These are phyloP conservation scores for Aspergillus ibericus DNA, from an alignment of 2,329 filamentous ascomycete species.

Conservation along the genomic window DNA sequence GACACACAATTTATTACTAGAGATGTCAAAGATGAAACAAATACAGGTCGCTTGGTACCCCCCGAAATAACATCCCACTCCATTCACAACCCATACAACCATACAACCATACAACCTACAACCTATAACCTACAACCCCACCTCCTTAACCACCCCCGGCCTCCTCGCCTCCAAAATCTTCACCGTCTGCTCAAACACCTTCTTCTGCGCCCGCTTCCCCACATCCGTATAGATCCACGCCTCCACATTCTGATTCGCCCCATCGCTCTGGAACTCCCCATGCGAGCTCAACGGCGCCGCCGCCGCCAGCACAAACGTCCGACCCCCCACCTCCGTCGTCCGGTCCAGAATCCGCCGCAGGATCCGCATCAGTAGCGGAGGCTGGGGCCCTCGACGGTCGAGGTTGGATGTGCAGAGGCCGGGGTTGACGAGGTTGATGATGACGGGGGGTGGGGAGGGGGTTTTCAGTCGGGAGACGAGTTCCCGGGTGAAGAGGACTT, in stretches of 20 bases:
- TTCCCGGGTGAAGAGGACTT: not conserved
- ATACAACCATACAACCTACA: too few species aligned
- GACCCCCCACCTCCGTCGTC: not conserved
- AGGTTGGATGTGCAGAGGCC: not conserved
- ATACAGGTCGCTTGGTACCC: too few species aligned
- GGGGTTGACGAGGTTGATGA: conserved; percentile 3
- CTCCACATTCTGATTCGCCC: not conserved
- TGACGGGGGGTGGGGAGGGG: not conserved
- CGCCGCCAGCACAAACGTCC: conserved; percentile 3
- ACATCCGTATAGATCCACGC: not conserved
- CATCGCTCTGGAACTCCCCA: not conserved
- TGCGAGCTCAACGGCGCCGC: not conserved
- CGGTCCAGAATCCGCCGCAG: not conserved
- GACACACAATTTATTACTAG: too few species aligned
- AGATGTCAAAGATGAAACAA: too few species aligned
- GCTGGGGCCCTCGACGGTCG: not conserved
- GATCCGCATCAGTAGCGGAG: not conserved
- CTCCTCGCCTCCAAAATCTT: not conserved
- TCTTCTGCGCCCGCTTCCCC: not conserved
- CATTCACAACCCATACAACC: too few species aligned
- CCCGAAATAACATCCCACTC: not conserved
- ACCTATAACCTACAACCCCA: not conserved
- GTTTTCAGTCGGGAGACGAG: not conserved
- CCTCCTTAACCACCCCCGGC: not conserved
- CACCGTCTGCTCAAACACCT: not conserved